Conservation (phyloP, 176 grass and related monocot species). For the Oryza glaberrima region DNA sequence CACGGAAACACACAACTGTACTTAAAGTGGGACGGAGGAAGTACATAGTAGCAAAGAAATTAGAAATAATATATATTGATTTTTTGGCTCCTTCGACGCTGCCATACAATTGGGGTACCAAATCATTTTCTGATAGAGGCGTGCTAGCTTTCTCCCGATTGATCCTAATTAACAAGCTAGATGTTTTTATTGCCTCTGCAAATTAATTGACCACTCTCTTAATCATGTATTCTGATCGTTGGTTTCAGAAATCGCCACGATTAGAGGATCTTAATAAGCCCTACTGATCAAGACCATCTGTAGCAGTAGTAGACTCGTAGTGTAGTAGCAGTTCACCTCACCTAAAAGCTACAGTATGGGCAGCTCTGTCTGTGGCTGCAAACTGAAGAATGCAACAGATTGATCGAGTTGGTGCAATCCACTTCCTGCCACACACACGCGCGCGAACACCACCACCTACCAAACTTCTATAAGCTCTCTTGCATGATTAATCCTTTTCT, state of each 20-base stretch:
- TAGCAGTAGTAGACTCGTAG: not conserved
- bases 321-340: not conserved
- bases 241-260: not conserved
- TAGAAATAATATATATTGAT: not conserved
- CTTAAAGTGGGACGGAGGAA: too few species aligned
- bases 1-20: too few species aligned
- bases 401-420: not conserved
- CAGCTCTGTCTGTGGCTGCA: not conserved
- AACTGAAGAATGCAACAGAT: not conserved
- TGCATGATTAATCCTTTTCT: not conserved
- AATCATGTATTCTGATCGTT: not conserved
- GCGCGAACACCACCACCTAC: slow-evolving; percentile 1
- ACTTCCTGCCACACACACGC: slow-evolving; percentile 27
- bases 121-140: slow-evolving; percentile 43
- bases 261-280: not conserved
- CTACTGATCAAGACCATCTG: not conserved
- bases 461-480: not conserved
- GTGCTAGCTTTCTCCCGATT: slow-evolving; percentile 9
- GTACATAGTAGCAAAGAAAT: not conserved
- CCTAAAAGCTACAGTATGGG: slow-evolving; percentile 14
- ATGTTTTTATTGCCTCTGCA: too few species aligned
- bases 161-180: not conserved
- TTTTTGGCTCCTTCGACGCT: slow-evolving; percentile 9
- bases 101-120: slow-evolving; percentile 13
- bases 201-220: too few species aligned